Base-by-base conservation (phyloP, 2,329 filamentous ascomycete species). In the Aureobasidium musti region DNA sequence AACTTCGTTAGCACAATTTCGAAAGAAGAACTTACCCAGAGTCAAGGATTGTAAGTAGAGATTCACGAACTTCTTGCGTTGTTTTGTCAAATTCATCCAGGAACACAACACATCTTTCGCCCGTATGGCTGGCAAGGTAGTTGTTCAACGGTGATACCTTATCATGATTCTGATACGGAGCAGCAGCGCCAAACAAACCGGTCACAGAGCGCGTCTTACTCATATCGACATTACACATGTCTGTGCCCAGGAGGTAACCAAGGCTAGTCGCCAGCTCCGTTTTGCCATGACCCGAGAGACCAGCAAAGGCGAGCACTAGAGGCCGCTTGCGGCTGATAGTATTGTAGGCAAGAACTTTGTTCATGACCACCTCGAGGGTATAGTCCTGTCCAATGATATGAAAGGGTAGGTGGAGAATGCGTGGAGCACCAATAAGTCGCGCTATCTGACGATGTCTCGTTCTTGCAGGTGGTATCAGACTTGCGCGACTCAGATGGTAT, bases 81-180 rank as follows among this genome's bases (percentile, higher is more conserved):
- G 80, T 82, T 70, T 83, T 84, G 45, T 84, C 82, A 52, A 84
- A 83, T 60, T 85, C 82, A 60, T 84, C 82, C 17, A 84, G 69
- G 67, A 83, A 84, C 0, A 84, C 79, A 10, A 84, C 77, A 41
- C 74, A 75, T 21, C 74, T 71, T 57, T 76, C 39, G 1, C 77
- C 78, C 6, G 69, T 69, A 28, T 81, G 74, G 1, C 68, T 65
- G 0, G 76, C 76, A 0, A 84, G 74, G 69, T 82, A 83, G 68
- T 83, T 83, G 69, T 84, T 84, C 19, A 84, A 68, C 1, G 73
- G 73, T 0, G 78, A 77, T 0, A 82, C 82, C 1, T 73, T 47
- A n/a, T 78, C 73, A 5, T 33, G 67, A 45, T 17, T 17, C 11
- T 19, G 10, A 5, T 17, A 60, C 0, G 26, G 17, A 1, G 28